Base-by-base conservation (phyloP, 1,139 yeast species). In the Scheffersomyces segobiensis region DNA sequence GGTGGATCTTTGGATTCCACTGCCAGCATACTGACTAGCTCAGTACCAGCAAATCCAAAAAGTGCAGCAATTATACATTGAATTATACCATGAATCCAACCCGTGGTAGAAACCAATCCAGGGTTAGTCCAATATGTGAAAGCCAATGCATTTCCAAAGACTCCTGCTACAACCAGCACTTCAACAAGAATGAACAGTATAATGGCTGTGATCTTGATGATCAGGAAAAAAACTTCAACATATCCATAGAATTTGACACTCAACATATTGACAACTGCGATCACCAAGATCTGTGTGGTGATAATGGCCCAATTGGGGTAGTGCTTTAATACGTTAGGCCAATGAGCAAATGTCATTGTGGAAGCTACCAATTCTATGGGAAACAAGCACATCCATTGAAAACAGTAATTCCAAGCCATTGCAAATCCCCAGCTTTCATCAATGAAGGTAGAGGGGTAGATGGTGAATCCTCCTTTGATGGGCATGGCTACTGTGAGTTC, bases 391-490 rank as follows among this genome's bases (percentile, higher is more conserved):
- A 67, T 58, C 61, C 70, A 68, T 54, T 70, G 74, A 46, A 70
- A 57, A 52, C 66, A 67, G 57, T 69, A 70, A 59, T 68, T 69
- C 73, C 73, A 70, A 0, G 68, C 71, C 60, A 70, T 66, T 4
- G 73, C 67, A 57, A 69, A 68, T 5, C 72, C 74, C 60, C 70
- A 64, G 17, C 70, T 66, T 19, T 65, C 64, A 55, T 69, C 73
- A 26, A 71, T 62, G 55, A 71, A 66, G 20, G 65, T 60, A 14
- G 64, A 60, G 51, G 69, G 66, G 49, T 69, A 69, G 24, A 62
- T 63, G 52, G 65, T 65, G 56, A 70, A 69, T 3, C 69, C 68
- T 8, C 73, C 73, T 14, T 64, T 60, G 14, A 66, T 62, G 2
- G 72, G 71, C 60, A 65, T 63, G 2, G 70, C 63, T 19, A 69